These are phyloP conservation scores for Brassica nigra DNA, from an alignment of 345 rosid genomes.

Conservation along the genomic window DNA sequence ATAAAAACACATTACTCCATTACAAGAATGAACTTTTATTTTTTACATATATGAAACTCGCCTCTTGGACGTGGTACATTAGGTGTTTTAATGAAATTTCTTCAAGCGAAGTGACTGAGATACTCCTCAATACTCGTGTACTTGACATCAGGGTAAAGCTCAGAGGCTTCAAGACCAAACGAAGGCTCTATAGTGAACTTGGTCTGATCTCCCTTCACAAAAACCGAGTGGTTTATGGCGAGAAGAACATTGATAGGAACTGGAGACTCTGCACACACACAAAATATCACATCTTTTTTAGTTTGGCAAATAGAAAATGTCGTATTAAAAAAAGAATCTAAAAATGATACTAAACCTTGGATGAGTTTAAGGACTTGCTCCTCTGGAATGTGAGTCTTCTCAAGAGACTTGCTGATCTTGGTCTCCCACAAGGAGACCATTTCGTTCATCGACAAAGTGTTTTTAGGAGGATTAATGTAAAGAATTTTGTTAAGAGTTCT, in stretches of 20 bases:
- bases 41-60: neutral
- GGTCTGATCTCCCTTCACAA: conserved; percentile 73
- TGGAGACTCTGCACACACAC: conserved; percentile 50
- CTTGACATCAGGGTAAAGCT: conserved; percentile 77
- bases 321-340: neutral
- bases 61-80: neutral
- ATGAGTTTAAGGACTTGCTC: conserved; percentile 57
- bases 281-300: neutral
- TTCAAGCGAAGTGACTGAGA: conserved; percentile 55
- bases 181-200: conserved; percentile 67
- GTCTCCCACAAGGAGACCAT: conserved; percentile 67
- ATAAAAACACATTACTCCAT: neutral
- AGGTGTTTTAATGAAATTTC: neutral
- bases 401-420: conserved; percentile 62
- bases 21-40: neutral
- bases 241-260: conserved; percentile 50
- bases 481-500: conserved; percentile 62
- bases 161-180: conserved; percentile 74
- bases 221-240: conserved; percentile 56
- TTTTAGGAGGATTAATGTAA: conserved; percentile 56
- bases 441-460: conserved; percentile 63
- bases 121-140: conserved; percentile 69
- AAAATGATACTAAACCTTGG: conserved; percentile 44
- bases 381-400: conserved; percentile 54
- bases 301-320: neutral